Percentiles rank a stretch among this genome's conserved stretches.
Conservation (phyloP, 139 green algal genomes). For the Pleodorina starrii region DNA sequence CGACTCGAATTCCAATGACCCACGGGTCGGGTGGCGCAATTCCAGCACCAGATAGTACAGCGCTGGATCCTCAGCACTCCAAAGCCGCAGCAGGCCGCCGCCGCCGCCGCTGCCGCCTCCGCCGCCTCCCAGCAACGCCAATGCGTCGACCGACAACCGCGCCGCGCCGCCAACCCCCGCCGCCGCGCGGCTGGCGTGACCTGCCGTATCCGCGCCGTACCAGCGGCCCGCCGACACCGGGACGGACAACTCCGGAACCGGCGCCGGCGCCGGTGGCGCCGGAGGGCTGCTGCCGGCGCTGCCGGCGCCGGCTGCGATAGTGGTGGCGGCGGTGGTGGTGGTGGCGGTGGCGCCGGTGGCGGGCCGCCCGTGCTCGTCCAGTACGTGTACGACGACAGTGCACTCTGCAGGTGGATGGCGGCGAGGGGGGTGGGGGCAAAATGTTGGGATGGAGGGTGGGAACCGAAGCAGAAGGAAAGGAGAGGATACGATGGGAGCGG, state of each 20-base stretch:
- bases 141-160: neutral
- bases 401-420: neutral
- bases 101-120: neutral
- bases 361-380: constrained; percentile 17
- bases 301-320: no score
- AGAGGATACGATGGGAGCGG: neutral
- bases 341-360: neutral
- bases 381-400: neutral
- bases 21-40: constrained; percentile 53
- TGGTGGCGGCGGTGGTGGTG: no score
- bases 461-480: neutral
- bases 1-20: constrained; percentile 83
- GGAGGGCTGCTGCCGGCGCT: no score
- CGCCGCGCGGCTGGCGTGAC: neutral
- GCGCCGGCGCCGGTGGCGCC: neutral
- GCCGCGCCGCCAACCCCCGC: constrained; percentile 30
- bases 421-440: no score
- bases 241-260: neutral
- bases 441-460: no score
- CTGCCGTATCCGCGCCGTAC: constrained; percentile 32
- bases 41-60: constrained; percentile 90
- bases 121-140: constrained; percentile 15
- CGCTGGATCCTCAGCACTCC: constrained; percentile 87
- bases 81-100: constrained; percentile 64
- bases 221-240: constrained; percentile 4